These are phyloP conservation scores for Vitis hybrid DNA, from an alignment of 177 flowering plant genomes.

Conservation along the genomic window DNA sequence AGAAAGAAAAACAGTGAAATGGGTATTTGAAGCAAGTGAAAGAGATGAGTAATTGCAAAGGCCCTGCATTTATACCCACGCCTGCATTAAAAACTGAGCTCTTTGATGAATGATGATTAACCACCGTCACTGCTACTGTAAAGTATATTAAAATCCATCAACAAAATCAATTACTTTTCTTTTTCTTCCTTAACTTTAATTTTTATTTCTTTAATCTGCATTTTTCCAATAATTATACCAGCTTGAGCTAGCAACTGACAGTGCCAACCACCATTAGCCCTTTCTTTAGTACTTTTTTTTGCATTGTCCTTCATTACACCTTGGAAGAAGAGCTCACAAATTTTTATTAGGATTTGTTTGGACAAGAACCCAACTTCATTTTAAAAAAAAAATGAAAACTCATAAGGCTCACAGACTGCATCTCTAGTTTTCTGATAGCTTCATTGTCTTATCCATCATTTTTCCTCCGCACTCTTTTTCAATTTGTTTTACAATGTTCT, in stretches of 20 bases:
- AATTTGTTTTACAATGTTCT: background rate
- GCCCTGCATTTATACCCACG: constrained; percentile 88
- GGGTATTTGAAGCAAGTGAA: constrained; percentile 26
- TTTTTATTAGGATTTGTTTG: constrained; percentile 36
- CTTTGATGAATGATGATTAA: constrained; percentile 66
- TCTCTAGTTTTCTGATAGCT: constrained; percentile 3
- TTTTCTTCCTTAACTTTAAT: constrained; percentile 1
- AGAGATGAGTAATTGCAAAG: constrained; percentile 40
- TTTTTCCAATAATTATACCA: constrained; percentile 16
- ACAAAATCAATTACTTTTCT: constrained; percentile 1
- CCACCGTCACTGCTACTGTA: constrained; percentile 88
- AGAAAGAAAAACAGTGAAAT: constrained; percentile 11
- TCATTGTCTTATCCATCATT: constrained; percentile 9
- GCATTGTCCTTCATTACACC: constrained; percentile 23
- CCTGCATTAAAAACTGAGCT: constrained; percentile 84
- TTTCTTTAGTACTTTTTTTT: constrained; percentile 15
- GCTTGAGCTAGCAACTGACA: constrained; percentile 69
- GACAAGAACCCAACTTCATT: constrained; percentile 30
- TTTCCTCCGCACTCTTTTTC: background rate
- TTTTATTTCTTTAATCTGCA: background rate
- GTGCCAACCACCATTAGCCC: constrained; percentile 54
- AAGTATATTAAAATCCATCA: constrained; percentile 16
- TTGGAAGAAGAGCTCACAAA: constrained; percentile 26
- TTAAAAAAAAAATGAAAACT: too few species aligned
- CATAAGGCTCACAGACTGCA: too few species aligned